Evolutionary conservation across 2,329 filamentous ascomycete species (phyloP).

Genomic region (Xylariaceae sp.): DNA sequence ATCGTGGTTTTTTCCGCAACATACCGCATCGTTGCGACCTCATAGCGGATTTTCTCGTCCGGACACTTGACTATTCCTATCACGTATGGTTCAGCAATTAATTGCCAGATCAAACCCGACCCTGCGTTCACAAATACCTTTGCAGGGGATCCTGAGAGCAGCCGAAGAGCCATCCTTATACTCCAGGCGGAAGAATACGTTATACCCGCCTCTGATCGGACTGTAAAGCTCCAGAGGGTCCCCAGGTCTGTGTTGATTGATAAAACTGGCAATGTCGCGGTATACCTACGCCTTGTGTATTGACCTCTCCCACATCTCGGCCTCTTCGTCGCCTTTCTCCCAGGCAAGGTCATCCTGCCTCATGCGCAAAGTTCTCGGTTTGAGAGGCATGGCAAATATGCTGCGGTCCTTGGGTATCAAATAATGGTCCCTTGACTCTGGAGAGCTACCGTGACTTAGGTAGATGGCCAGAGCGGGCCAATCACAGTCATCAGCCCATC

Average conservation of each 20-base stretch:
- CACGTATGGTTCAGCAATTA: not conserved
- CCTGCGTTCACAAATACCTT: constrained; percentile 7
- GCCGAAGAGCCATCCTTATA: constrained; percentile 25
- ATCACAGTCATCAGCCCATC: no score
- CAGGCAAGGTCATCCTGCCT: constrained; percentile 21
- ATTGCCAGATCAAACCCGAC: not conserved
- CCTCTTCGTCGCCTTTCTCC: constrained; percentile 19
- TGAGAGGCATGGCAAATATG: constrained; percentile 15
- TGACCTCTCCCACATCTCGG: constrained; percentile 18
- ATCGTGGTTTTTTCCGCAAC: constrained; percentile 26
- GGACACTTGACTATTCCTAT: constrained; percentile 16
- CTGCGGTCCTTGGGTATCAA: no score
- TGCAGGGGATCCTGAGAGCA: constrained; percentile 22
- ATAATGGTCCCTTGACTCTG: no score
- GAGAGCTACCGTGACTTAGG: no score
- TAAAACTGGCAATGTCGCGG: constrained; percentile 14
- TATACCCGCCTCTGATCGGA: constrained; percentile 22
- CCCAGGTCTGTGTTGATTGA: constrained; percentile 18
- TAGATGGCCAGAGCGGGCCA: no score
- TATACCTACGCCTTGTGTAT: constrained; percentile 12
- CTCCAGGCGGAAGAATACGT: constrained; percentile 23
- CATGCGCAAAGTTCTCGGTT: constrained; percentile 16
- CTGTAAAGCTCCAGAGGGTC: constrained; percentile 16
- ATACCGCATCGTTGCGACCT: constrained; percentile 28
- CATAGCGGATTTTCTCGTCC: constrained; percentile 29